phyloP scores from a whole-genome alignment of 2,329 filamentous ascomycete genomes.

The Alternaria arbusti region DNA sequence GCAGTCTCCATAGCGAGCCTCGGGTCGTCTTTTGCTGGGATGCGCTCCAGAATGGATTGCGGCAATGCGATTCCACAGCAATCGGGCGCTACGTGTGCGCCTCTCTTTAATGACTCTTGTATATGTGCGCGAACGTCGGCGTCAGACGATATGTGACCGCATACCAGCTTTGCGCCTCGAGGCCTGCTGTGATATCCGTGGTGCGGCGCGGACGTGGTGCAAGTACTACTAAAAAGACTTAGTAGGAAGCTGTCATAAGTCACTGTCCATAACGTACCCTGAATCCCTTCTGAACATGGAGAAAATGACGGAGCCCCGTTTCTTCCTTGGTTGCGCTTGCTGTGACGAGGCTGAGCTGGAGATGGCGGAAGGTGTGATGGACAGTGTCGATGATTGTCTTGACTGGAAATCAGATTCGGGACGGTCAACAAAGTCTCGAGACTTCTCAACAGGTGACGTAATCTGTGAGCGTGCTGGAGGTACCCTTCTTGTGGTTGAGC shows the following conservation, averaged over 20 bases:
- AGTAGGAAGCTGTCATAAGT: slow-evolving; percentile 12
- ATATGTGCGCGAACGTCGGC: slow-evolving; percentile 40
- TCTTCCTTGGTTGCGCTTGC: slow-evolving; percentile 27
- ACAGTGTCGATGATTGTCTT: slow-evolving; percentile 30
- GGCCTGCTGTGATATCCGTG: slow-evolving; percentile 32
- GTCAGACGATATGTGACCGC: slow-evolving; percentile 40
- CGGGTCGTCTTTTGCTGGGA: slow-evolving; percentile 49
- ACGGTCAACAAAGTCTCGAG: slow-evolving; percentile 22
- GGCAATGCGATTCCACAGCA: slow-evolving; percentile 52
- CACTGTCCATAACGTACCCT: slow-evolving; percentile 23
- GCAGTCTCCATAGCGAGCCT: slow-evolving; percentile 28
- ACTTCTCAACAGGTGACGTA: slow-evolving; percentile 27
- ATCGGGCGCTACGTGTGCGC: slow-evolving; percentile 41
- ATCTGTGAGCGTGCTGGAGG: slow-evolving; percentile 22
- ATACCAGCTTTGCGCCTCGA: slow-evolving; percentile 34
- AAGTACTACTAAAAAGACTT: slow-evolving; percentile 28
- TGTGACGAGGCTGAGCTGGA: slow-evolving; percentile 32
- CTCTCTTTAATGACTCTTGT: slow-evolving; percentile 43
- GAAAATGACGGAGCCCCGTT: slow-evolving; percentile 38
- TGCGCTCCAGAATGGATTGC: slow-evolving; percentile 47
- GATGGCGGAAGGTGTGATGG: slow-evolving; percentile 26
- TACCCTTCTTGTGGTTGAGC: slow-evolving; percentile 21
- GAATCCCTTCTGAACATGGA: slow-evolving; percentile 43
- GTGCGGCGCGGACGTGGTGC: slow-evolving; percentile 33
- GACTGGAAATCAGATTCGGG: slow-evolving; percentile 23